These are phyloP conservation scores for Phytophthora ramorum DNA, from an alignment of 352 stramenopile genomes.

Conservation along the genomic window DNA sequence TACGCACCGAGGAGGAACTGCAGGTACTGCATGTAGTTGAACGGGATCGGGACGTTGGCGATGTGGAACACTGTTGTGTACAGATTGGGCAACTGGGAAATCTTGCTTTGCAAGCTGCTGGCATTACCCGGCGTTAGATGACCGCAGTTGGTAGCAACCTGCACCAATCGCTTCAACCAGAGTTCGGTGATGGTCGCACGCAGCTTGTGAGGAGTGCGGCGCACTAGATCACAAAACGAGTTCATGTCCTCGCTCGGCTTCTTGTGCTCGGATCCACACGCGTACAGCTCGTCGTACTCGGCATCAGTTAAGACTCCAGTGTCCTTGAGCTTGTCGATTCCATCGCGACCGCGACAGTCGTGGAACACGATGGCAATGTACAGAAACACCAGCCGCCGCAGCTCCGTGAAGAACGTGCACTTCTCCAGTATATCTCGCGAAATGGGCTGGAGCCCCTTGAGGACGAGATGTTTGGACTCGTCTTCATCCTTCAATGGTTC, in stretches of 20 bases:
- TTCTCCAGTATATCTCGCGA: slow-evolving; percentile 66
- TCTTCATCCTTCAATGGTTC: background rate
- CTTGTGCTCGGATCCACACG: slow-evolving; percentile 61
- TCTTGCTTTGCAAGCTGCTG: slow-evolving; percentile 70
- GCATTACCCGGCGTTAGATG: slow-evolving; percentile 64
- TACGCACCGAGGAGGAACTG: slow-evolving; percentile 70
- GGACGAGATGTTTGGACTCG: background rate
- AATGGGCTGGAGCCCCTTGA: slow-evolving; percentile 35
- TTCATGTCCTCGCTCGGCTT: slow-evolving; percentile 29
- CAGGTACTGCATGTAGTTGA: slow-evolving; percentile 88
- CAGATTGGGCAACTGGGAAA: slow-evolving; percentile 65
- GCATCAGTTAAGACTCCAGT: slow-evolving; percentile 57
- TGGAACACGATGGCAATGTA: slow-evolving; percentile 86
- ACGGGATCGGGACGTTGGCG: slow-evolving; percentile 82
- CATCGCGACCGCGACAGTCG: slow-evolving; percentile 70
- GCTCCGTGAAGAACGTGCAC: slow-evolving; percentile 76
- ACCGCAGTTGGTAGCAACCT: slow-evolving; percentile 57
- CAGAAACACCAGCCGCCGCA: slow-evolving; percentile 75
- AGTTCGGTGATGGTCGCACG: slow-evolving; percentile 76
- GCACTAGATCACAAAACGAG: slow-evolving; percentile 56
- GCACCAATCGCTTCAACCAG: slow-evolving; percentile 77
- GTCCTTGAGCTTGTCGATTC: slow-evolving; percentile 65
- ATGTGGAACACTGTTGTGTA: slow-evolving; percentile 87
- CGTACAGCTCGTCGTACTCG: slow-evolving; percentile 75
- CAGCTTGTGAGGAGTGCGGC: slow-evolving; percentile 68